Evolutionary conservation across 75 land plant genomes (phyloP).

Genomic region (Pinus tabuliformis): DNA sequence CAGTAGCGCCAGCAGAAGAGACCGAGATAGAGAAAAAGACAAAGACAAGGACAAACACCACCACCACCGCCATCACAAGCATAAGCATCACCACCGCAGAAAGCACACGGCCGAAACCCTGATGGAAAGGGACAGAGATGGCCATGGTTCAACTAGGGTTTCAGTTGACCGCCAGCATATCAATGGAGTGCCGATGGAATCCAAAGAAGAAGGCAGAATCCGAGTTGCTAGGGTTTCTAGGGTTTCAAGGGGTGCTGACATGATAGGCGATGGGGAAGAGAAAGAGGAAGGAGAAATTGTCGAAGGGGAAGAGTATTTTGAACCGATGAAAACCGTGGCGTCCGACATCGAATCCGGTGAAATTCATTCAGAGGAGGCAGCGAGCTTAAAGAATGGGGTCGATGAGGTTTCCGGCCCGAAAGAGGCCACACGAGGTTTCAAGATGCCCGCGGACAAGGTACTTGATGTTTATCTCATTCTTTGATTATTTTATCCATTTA

Average conservation of each 20-base stretch:
- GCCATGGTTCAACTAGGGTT: background rate
- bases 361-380: conserved; percentile 14
- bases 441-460: background rate
- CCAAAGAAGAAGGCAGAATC: conserved; percentile 5
- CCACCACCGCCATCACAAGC: conserved; percentile 20
- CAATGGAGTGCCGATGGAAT: background rate
- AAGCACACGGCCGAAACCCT: conserved; percentile 7
- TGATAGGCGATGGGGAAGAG: background rate
- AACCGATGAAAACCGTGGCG: background rate
- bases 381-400: background rate
- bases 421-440: background rate
- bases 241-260: background rate
- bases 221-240: background rate
- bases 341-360: conserved; percentile 19
- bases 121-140: background rate
- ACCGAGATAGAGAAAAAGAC: background rate
- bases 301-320: conserved; percentile 28
- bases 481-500: background rate
- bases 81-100: conserved; percentile 21
- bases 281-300: conserved; percentile 50
- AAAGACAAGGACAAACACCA: conserved; percentile 21
- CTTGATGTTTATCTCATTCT: background rate
- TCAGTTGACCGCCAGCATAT: background rate
- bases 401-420: background rate
- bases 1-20: background rate